Conservation (phyloP, 192 early-diverging fungal genomes). For the Gamsiella multidivaricata region DNA sequence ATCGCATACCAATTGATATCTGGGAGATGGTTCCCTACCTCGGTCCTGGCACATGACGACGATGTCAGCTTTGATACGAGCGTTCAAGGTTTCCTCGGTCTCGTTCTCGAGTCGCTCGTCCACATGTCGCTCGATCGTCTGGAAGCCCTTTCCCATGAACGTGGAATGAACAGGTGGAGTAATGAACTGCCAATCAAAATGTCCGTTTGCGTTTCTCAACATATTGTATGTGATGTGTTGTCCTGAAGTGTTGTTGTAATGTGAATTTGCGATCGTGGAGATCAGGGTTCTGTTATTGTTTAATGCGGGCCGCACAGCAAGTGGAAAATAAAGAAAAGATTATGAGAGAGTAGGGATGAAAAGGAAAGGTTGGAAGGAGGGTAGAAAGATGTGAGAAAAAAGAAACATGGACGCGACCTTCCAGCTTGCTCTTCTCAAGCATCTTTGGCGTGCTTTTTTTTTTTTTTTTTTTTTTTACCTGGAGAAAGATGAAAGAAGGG, state of each 20-base stretch:
- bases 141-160: conserved; percentile 14
- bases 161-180: not conserved
- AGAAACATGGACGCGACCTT: no score
- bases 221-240: conserved; percentile 1
- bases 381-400: no score
- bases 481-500: no score
- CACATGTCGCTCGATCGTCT: conserved; percentile 35
- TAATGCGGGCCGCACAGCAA: no score
- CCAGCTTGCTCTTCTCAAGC: no score
- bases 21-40: conserved; percentile 62
- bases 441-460: no score
- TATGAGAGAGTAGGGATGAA: not conserved
- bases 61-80: conserved; percentile 74
- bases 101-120: conserved; percentile 58
- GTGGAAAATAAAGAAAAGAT: not conserved
- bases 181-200: conserved; percentile 38
- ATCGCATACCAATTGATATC: no score
- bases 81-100: conserved; percentile 67
- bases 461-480: no score
- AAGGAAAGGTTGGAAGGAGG: not conserved
- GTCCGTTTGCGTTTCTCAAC: conserved; percentile 48
- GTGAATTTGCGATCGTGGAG: no score
- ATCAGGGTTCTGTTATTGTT: no score
- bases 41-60: conserved; percentile 78
- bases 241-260: no score